phyloP scores from a whole-genome alignment of 495 filamentous ascomycete genomes.

The Geopyxis carbonaria region DNA sequence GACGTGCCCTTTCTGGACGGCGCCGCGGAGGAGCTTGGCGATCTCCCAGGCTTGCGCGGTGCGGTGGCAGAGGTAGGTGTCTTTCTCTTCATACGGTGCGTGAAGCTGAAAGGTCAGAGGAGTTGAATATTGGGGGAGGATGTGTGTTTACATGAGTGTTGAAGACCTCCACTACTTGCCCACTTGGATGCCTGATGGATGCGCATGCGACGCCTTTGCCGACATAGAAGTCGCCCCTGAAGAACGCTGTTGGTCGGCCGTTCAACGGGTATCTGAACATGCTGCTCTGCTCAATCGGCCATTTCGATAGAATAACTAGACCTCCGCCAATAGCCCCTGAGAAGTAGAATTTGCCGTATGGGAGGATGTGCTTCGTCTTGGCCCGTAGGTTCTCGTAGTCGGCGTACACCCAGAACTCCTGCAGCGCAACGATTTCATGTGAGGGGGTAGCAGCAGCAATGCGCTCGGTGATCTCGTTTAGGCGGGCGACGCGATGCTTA shows the following conservation, averaged over 20 bases:
- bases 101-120: constrained; percentile 41
- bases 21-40: constrained; percentile 71
- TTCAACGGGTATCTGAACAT: constrained; percentile 85
- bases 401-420: constrained; percentile 88
- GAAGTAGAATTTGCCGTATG: constrained; percentile 86
- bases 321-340: constrained; percentile 80
- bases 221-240: constrained; percentile 83
- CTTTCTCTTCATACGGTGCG: constrained; percentile 67
- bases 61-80: constrained; percentile 78
- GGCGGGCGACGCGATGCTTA: constrained; percentile 58
- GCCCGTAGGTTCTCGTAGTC: constrained; percentile 72
- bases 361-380: constrained; percentile 59
- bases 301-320: constrained; percentile 79
- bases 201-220: constrained; percentile 89
- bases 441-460: constrained; percentile 47
- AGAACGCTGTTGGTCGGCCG: constrained; percentile 84
- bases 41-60: constrained; percentile 97
- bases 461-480: constrained; percentile 64
- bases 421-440: constrained; percentile 77
- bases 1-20: constrained; percentile 67
- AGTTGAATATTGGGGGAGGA: not conserved
- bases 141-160: constrained; percentile 53
- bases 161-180: constrained; percentile 77
- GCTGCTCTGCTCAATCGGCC: constrained; percentile 85
- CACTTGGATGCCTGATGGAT: constrained; percentile 47